Evolutionary conservation across 106 monocot species (phyloP), one percentile per base, ranked within the genome.

Genomic region (Dendrobium huoshanense): DNA sequence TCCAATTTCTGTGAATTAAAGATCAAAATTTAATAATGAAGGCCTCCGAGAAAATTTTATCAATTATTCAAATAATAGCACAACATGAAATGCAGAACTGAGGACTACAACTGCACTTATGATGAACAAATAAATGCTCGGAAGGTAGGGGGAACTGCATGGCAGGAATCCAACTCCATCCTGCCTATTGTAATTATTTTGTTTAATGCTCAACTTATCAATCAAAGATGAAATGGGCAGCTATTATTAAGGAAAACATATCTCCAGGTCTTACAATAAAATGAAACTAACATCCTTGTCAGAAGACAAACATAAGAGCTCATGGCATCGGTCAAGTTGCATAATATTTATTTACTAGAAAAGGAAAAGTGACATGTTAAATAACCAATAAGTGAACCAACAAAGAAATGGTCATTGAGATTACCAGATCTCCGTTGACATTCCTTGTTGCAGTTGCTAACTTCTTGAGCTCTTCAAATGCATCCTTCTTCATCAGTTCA

Each of bases 401-500:
- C 67, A 73, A 75, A 75, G 44, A 47, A 20, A 75, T 75, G 4
- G 37, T 1, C 3, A 75, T 76, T 24, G 48, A 27, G 75, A 22
- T 76, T 84, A 88, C 88, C 88, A 64, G 13, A 44, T 75, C 79
- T 27, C 82, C 48, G 55, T 85, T 87, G 29, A 47, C 75, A 20
- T 78, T 87, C 10, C 59, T 19, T n/a, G 87, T 64, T 58, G 86
- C 64, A 72, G 88, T 37, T 67, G 83, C 84, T 58, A 94, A 58
- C 77, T 90, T 89, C 88, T 90, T 92, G 0, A 90, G 86, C 78
- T 92, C 92, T 75, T 87, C 82, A 80, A 89, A 88, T 40, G 90
- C 92, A 82, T 94, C 88, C 81, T 90, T 91, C 72, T 82, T 82
- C 88, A 91, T 93, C 72, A 88, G 75, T 51, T 90, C 91, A 54